phyloP scores from a whole-genome alignment of 306 rosid species.

The Corylus avellana region DNA sequence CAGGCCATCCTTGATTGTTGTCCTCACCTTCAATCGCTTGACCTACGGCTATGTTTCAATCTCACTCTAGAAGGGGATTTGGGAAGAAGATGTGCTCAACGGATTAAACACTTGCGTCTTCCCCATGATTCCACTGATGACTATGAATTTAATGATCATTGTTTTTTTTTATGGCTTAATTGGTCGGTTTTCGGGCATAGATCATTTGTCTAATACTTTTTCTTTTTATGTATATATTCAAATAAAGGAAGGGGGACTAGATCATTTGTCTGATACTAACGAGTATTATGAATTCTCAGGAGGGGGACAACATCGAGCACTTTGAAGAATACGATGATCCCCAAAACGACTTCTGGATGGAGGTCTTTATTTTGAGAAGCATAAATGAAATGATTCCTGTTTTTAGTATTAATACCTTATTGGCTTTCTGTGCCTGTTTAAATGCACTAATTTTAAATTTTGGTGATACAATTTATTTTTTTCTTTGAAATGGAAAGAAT shows the following conservation, averaged over 20 bases:
- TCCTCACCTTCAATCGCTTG: slow-evolving; percentile 66
- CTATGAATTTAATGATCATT: slow-evolving; percentile 28
- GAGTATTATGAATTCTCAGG: slow-evolving; percentile 43
- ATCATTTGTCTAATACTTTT: slow-evolving; percentile 28
- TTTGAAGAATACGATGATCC: no score
- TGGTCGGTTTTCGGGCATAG: slow-evolving; percentile 35
- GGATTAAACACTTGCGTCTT: slow-evolving; percentile 41
- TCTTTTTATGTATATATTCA: no score
- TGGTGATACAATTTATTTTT: no score
- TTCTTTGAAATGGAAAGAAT: no score
- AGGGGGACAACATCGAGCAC: no score
- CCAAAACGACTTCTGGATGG: no score
- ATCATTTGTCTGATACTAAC: neutral
- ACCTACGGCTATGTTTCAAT: slow-evolving; percentile 56
- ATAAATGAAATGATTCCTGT: no score
- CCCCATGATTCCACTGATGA: slow-evolving; percentile 35
- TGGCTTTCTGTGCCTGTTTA: no score
- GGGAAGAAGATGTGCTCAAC: slow-evolving; percentile 44
- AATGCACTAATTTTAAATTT: no score
- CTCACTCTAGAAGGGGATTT: slow-evolving; percentile 37
- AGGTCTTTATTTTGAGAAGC: no score
- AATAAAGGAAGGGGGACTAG: no score
- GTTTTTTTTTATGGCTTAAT: slow-evolving; percentile 23
- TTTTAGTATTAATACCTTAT: no score
- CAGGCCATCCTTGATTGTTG: slow-evolving; percentile 63